Evolutionary conservation across 805 yeast species (phyloP).

Genomic region (Yarrowia porcina): DNA sequence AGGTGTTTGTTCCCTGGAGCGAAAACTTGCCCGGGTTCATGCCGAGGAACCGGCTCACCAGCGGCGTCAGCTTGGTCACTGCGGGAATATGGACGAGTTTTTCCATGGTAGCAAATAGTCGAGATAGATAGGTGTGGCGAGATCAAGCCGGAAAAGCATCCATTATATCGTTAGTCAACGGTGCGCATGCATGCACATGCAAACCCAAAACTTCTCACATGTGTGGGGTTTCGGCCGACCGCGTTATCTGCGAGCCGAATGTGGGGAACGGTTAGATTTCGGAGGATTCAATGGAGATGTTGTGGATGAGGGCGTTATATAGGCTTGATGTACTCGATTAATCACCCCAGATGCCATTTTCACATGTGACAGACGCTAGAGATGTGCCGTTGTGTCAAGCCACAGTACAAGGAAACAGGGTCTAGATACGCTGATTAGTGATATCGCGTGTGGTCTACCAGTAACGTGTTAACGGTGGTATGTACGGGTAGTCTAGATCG

Average conservation of each 20-base stretch:
- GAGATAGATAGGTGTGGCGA: background rate
- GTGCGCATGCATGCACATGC: background rate
- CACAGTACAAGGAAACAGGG: no score
- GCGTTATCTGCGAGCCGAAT: slow-evolving; percentile 17
- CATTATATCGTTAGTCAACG: background rate
- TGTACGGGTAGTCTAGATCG: no score
- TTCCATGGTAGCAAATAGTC: background rate
- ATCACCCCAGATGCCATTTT: no score
- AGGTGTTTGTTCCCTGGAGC: slow-evolving; percentile 43
- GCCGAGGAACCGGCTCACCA: slow-evolving; percentile 39
- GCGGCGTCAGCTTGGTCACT: slow-evolving; percentile 34
- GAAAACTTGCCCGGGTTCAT: slow-evolving; percentile 41
- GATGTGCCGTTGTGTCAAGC: no score
- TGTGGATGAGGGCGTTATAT: no score
- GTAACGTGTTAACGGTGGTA: no score
- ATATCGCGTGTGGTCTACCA: no score
- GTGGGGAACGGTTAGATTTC: background rate
- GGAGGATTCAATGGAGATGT: no score
- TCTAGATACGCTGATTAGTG: no score
- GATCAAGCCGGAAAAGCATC: background rate
- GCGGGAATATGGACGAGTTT: slow-evolving; percentile 31
- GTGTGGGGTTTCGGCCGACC: slow-evolving; percentile 25
- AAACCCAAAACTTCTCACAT: background rate
- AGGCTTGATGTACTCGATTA: no score
- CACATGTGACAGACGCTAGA: no score